Conservation (phyloP, 2,329 filamentous ascomycete species). For the Colletotrichum caudatum region DNA sequence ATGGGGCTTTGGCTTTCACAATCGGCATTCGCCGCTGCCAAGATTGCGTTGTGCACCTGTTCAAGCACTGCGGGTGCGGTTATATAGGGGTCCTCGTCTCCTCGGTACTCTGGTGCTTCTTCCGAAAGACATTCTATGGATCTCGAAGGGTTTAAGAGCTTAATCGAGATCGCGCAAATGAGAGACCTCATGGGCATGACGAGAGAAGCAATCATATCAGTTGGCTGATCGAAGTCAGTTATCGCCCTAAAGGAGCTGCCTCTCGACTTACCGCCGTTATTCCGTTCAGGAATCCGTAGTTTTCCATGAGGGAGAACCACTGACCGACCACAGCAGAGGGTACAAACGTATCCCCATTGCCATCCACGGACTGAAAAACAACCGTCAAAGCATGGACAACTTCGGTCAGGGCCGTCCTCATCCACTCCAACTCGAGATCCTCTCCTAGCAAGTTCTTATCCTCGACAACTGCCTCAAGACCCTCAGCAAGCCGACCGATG, state of each 20-base stretch:
- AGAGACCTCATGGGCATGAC: conserved; percentile 76
- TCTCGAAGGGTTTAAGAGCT: conserved; percentile 74
- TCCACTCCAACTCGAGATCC: conserved; percentile 69
- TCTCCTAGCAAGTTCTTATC: conserved; percentile 63
- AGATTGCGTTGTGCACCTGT: conserved; percentile 78
- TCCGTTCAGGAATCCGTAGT: conserved; percentile 76
- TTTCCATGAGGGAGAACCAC: conserved; percentile 82
- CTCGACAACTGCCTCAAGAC: conserved; percentile 64
- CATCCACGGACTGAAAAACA: conserved; percentile 76
- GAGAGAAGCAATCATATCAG: conserved; percentile 62
- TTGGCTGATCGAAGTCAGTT: conserved; percentile 45
- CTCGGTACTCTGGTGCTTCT: conserved; percentile 45
- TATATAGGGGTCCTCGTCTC: conserved; percentile 69
- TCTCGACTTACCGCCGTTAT: conserved; percentile 66
- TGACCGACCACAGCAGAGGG: conserved; percentile 69
- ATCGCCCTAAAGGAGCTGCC: not conserved
- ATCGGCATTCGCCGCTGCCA: conserved; percentile 67
- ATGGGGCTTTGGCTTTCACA: conserved; percentile 77
- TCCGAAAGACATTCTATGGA: conserved; percentile 66
- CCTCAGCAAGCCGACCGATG: conserved; percentile 62
- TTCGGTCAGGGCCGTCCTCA: conserved; percentile 74
- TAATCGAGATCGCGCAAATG: conserved; percentile 76
- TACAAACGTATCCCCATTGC: conserved; percentile 66
- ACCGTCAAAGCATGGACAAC: conserved; percentile 79
- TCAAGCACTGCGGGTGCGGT: conserved; percentile 77